These are phyloP conservation scores for Podospora pseudopauciseta DNA, from an alignment of 495 filamentous ascomycete species.

Conservation along the genomic window DNA sequence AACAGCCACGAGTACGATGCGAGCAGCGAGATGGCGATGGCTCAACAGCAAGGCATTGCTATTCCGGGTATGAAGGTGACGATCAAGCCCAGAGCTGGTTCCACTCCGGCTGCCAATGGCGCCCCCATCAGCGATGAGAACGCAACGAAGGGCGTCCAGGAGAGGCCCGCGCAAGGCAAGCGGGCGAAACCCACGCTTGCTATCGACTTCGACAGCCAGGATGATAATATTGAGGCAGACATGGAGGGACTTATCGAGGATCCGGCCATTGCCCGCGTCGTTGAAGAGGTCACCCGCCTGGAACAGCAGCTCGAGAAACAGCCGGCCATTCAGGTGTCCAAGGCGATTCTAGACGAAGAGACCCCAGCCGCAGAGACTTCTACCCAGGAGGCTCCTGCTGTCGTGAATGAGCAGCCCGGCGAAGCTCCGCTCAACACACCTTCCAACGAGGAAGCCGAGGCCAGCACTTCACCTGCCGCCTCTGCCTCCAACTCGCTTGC, in stretches of 20 bases:
- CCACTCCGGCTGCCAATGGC: neutral
- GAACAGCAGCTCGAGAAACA: conserved; percentile 20
- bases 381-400: no score
- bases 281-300: conserved; percentile 31
- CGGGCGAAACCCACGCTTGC: conserved; percentile 23
- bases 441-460: neutral
- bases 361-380: neutral
- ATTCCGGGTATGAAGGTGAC: conserved; percentile 22
- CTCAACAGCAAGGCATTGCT: conserved; percentile 30
- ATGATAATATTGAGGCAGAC: conserved; percentile 46
- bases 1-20: conserved; percentile 25
- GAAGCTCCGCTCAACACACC: no score
- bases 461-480: neutral
- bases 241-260: conserved; percentile 50
- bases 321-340: neutral
- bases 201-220: conserved; percentile 48
- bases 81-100: conserved; percentile 12
- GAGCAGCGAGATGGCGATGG: conserved; percentile 35
- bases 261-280: conserved; percentile 42
- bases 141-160: neutral
- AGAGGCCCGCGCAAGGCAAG: conserved; percentile 17
- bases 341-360: neutral
- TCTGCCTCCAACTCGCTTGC: neutral
- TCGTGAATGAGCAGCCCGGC: no score
- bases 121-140: neutral